Evolutionary conservation across 768 basidiomycete species (phyloP).

Genomic region (Trametes cubensis): DNA sequence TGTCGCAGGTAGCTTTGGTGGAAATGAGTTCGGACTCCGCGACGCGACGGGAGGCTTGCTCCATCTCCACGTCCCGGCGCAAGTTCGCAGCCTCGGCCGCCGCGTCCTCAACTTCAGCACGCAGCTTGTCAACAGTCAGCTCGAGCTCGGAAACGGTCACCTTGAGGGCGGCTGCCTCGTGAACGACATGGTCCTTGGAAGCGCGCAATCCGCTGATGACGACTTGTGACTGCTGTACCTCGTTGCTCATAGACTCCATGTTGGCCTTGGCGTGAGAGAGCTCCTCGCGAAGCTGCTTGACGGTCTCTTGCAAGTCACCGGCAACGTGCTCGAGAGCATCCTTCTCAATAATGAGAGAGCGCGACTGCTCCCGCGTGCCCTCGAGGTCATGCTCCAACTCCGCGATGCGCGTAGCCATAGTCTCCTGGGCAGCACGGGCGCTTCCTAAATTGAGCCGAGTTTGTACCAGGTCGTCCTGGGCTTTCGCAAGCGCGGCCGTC

Average conservation of each 20-base stretch:
- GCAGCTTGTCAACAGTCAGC: slow-evolving; percentile 10
- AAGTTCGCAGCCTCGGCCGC: slow-evolving; percentile 6
- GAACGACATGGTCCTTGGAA: slow-evolving; percentile 1
- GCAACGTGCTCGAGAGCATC: slow-evolving; percentile 7
- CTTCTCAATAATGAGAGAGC: slow-evolving; percentile 13
- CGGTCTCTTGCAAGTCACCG: slow-evolving; percentile 12
- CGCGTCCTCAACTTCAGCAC: slow-evolving; percentile 7
- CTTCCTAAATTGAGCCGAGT: slow-evolving; percentile 1
- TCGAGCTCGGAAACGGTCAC: slow-evolving; percentile 16
- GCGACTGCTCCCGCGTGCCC: slow-evolving; percentile 3
- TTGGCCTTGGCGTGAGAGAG: slow-evolving; percentile 16
- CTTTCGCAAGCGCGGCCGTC: neutral
- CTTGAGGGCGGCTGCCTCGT: neutral
- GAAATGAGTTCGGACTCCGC: slow-evolving; percentile 18
- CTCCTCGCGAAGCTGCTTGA: slow-evolving; percentile 9
- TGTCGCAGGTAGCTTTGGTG: slow-evolving; percentile 3
- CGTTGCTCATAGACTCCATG: neutral
- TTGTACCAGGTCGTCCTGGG: slow-evolving; percentile 7
- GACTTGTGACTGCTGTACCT: slow-evolving; percentile 4
- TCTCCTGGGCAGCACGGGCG: slow-evolving; percentile 2
- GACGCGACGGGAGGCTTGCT: slow-evolving; percentile 5
- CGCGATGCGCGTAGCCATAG: slow-evolving; percentile 7
- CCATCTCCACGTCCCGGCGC: slow-evolving; percentile 9
- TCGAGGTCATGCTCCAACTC: slow-evolving; percentile 15
- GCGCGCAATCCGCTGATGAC: slow-evolving; percentile 5